Evolutionary conservation across 1,284 basidiomycete species (phyloP).

Genomic region (Papiliotrema fonsecae): DNA sequence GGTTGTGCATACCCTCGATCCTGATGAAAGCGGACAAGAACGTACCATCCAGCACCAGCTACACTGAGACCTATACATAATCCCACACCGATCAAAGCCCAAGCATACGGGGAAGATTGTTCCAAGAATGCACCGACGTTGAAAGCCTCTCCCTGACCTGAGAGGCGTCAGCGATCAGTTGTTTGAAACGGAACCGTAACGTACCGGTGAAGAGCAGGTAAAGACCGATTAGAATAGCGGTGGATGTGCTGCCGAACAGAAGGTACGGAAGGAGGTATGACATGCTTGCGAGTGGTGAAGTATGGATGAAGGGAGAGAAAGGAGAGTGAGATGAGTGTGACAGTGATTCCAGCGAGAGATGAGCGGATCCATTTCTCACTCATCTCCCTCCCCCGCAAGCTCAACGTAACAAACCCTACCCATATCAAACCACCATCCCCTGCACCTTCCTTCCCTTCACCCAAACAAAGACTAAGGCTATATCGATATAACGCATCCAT

Average conservation of each 20-base stretch:
- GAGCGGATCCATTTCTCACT: neutral
- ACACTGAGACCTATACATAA: conserved; percentile 92
- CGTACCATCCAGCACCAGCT: conserved; percentile 90
- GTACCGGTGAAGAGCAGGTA: conserved; percentile 82
- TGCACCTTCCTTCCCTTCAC: too few species aligned
- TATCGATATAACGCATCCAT: too few species aligned
- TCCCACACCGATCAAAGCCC: conserved; percentile 86
- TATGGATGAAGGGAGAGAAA: conserved; percentile 1
- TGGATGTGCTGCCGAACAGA: conserved; percentile 48
- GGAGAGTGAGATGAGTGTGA: conserved; percentile 4
- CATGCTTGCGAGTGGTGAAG: neutral
- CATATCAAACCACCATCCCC: too few species aligned
- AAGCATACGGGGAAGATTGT: conserved; percentile 87
- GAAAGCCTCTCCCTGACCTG: conserved; percentile 83
- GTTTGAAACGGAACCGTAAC: conserved; percentile 5
- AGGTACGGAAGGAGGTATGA: conserved; percentile 9
- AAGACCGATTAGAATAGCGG: conserved; percentile 63
- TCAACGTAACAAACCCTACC: too few species aligned
- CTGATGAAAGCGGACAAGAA: conserved; percentile 14
- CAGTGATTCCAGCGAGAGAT: neutral
- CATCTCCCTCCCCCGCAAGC: too few species aligned
- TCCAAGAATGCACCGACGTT: conserved; percentile 88
- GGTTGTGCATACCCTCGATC: neutral
- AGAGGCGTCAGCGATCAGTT: neutral
- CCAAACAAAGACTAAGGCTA: too few species aligned